Evolutionary conservation across 192 early-diverging fungal species (phyloP).

Genomic region (Entomortierella lignicola): DNA sequence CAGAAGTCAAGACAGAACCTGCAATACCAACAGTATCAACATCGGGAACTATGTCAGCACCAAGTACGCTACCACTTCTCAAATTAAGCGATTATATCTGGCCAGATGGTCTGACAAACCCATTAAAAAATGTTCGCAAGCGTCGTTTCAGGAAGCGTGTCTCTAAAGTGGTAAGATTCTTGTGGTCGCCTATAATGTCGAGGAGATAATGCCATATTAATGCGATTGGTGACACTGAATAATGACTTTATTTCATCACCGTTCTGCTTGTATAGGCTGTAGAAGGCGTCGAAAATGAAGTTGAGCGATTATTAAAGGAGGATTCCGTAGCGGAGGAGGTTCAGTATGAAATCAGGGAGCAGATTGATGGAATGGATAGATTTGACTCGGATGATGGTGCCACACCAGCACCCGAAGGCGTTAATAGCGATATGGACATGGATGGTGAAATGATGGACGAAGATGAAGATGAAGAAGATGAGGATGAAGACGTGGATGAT

Average conservation of each 20-base stretch:
- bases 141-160: constrained; percentile 85
- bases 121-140: constrained; percentile 80
- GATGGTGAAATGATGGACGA: constrained; percentile 56
- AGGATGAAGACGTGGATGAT: constrained; percentile 58
- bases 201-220: too few relatives aligned
- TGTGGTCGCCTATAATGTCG: too few relatives aligned
- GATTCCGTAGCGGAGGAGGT: constrained; percentile 82
- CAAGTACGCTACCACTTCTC: constrained; percentile 13
- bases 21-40: background rate
- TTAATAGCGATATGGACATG: constrained; percentile 55
- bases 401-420: constrained; percentile 54
- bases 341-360: constrained; percentile 55
- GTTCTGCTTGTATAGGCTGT: constrained; percentile 64
- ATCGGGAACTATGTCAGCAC: constrained; percentile 9
- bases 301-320: constrained; percentile 79
- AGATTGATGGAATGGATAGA: constrained; percentile 23
- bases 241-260: background rate
- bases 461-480: constrained; percentile 59
- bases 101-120: constrained; percentile 84
- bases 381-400: constrained; percentile 30
- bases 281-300: constrained; percentile 86
- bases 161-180: constrained; percentile 70
- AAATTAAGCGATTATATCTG: constrained; percentile 74
- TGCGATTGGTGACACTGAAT: too few relatives aligned
- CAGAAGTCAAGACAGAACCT: constrained; percentile 20